Base-by-base conservation (phyloP, 2,329 filamentous ascomycete species). In the Cordyceps militaris region DNA sequence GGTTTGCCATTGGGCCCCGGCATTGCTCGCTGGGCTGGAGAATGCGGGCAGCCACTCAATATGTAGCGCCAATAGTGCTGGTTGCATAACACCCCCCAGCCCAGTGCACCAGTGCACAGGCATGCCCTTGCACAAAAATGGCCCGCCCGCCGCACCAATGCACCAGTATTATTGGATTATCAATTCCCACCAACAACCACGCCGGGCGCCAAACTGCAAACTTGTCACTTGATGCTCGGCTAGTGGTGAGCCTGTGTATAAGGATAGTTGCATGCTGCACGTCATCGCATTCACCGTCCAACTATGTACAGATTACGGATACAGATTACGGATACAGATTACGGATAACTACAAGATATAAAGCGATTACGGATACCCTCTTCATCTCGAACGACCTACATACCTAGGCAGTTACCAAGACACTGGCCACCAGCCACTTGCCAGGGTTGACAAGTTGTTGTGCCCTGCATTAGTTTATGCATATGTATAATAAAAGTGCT, bases 141-240 rank as follows among this genome's bases (percentile, higher is more conserved):
- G 9, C 21, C 21, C 38, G 38, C 6, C 38, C 21, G 19, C 23
- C 23, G 28, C 40, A 44, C 51, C 51, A 53, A 16, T 21, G 34
- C 28, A 30, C 30, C 23, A 16, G 14, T 23, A 26, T 16, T n/a
- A 8, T n/a, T 38, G 11, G 36, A 38, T 14, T n/a, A 16, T 9
- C 9, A 21, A 16, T 19, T 6, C 38, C 16, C 36, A 48, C n/a
- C 52, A 48, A 16, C 52, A 42, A 16, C 3, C 38, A 42, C 43
- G 14, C 32, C 44, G n/a, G 32, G 53, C 53, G 53, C 40, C 44
- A 56, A 56, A 56, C 24, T 7, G 43, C 19, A 32, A 47, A 38
- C n/a, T n/a, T n/a, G n/a, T n/a, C n/a, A n/a, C n/a, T n/a, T n/a
- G n/a, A n/a, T n/a, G n/a, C n/a, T n/a, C n/a, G n/a, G n/a, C n/a